Evolutionary conservation across 2,329 filamentous ascomycete genomes (phyloP), one percentile per base, ranked within the genome.

Genomic region (Venturia pyrina): DNA sequence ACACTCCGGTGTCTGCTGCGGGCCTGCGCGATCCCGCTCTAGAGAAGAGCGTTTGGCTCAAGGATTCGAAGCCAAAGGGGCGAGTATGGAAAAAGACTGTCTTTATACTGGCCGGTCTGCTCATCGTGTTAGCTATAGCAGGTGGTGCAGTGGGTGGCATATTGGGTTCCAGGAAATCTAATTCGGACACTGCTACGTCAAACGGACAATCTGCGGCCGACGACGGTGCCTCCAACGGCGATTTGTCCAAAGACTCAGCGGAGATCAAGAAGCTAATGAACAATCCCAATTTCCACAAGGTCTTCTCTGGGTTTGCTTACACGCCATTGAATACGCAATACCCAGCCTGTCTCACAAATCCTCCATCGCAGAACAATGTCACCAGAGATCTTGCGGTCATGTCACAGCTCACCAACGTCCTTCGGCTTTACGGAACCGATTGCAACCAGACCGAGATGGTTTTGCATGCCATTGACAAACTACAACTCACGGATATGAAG

Each of bases 371-470:
- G 74, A 96, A 98, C 79, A 97, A 98, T 74, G 83, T 98, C 69
- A 98, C 95, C 0, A 87, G 91, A 64, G 93, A 98, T 74, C 80
- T 97, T 67, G 93, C 95, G 1, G 88, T 97, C 11, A 85, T 98
- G 63, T 92, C 90, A 15, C 92, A 96, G 75, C 81, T 98, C 56
- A 96, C 92, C 67, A 93, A 96, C 74, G 88, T 87, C 3, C 85
- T 98, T 61, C 88, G 93, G 8, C 82, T 97, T 0, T 98, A 98
- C 75, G 93, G 93, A 62, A 98, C 91, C 15, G 93, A 98, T 78
- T 98, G 93, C 82, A 97, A 97, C 77, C 93, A 98, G 77, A 98
- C 93, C 0, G 85, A 96, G 76, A 95, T 98, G 89, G 85, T 96
- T 0, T 80, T 98, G 10, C 88, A 95, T 71, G 88, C 93, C 24